A percentile compares a stretch with the other conserved stretches of the same genome.
Evolutionary conservation across 768 basidiomycete genomes (phyloP).

Genomic region (Phlegmacium glaucopus): DNA sequence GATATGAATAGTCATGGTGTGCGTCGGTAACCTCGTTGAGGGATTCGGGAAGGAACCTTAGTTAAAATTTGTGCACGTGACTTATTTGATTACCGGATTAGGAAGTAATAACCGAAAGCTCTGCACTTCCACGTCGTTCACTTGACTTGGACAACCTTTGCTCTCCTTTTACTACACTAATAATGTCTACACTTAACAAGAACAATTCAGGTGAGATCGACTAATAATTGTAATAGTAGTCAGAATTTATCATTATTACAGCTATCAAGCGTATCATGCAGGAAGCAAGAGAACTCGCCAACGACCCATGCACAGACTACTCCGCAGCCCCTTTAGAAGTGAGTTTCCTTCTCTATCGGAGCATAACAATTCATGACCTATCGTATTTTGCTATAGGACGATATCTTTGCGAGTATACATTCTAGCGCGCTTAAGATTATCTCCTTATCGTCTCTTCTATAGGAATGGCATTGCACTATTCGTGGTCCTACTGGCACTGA

Average conservation of each 20-base stretch:
- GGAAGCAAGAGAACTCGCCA: constrained; percentile 86
- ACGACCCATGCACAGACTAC: constrained; percentile 85
- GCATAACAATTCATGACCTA: constrained; percentile 4
- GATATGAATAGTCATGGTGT: constrained; percentile 61
- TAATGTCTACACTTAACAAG: constrained; percentile 68
- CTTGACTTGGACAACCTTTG: too few relatives aligned
- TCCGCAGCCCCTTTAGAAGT: constrained; percentile 81
- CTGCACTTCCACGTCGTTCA: constrained; percentile 18
- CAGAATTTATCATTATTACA: constrained; percentile 19
- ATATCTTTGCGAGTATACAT: constrained; percentile 72
- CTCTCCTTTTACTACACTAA: not conserved
- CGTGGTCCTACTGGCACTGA: constrained; percentile 86
- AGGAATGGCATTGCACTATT: constrained; percentile 98
- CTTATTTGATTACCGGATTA: constrained; percentile 8
- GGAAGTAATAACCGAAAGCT: not conserved
- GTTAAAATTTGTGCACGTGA: constrained; percentile 14
- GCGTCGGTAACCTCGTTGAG: not conserved
- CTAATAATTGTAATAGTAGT: not conserved
- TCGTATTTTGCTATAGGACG: constrained; percentile 48
- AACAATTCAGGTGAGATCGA: constrained; percentile 74
- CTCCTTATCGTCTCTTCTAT: constrained; percentile 14
- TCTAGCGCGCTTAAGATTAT: not conserved
- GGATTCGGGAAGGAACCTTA: not conserved
- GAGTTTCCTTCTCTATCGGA: constrained; percentile 7
- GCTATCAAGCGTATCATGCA: constrained; percentile 98